A percentile compares a stretch with the other conserved stretches of the same genome.
Evolutionary conservation across 1,284 basidiomycete species (phyloP).

Genomic region (Cyathus olla): DNA sequence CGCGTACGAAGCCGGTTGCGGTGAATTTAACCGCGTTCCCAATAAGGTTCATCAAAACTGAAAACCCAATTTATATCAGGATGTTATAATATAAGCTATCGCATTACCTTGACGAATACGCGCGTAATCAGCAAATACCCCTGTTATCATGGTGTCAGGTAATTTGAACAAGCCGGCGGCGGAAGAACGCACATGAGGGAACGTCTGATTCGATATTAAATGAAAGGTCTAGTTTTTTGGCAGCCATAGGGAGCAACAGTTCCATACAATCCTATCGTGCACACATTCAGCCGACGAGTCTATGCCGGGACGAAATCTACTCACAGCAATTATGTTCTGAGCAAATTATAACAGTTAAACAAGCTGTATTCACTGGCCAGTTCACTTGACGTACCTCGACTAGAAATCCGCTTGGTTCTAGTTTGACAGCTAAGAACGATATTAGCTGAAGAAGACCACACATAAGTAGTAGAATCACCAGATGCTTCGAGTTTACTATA

Average conservation of each 20-base stretch:
- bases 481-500: constrained; percentile 82
- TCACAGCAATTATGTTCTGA: constrained; percentile 73
- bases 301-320: constrained; percentile 17
- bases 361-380: neutral
- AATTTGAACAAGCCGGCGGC: neutral
- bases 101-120: constrained; percentile 74
- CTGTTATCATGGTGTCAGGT: constrained; percentile 38
- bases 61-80: no score
- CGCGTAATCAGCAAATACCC: constrained; percentile 79
- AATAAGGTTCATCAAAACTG: constrained; percentile 78
- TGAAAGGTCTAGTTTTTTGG: constrained; percentile 76
- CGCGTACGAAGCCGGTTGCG: constrained; percentile 67
- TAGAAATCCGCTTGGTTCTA: constrained; percentile 73
- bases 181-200: constrained; percentile 61
- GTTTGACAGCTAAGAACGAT: constrained; percentile 62
- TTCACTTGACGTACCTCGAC: constrained; percentile 61
- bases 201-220: constrained; percentile 76
- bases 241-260: constrained; percentile 75
- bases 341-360: neutral
- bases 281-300: neutral
- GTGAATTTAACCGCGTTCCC: constrained; percentile 84
- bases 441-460: neutral
- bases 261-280: constrained; percentile 75
- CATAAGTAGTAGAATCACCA: constrained; percentile 44
- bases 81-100: no score